phyloP scores from a whole-genome alignment of 306 rosid species.

The Cucumis melo region DNA sequence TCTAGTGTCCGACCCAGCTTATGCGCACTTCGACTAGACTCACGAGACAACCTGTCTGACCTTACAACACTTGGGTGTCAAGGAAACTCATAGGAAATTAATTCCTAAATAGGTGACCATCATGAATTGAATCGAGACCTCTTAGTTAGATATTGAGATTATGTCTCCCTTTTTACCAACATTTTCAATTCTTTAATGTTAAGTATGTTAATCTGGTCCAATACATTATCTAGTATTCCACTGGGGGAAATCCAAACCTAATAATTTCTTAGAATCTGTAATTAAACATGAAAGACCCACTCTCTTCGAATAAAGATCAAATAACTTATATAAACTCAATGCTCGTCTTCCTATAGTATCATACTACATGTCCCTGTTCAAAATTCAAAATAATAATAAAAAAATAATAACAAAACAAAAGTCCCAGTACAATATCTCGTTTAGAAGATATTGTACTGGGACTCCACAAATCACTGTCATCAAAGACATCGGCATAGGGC shows the following conservation, averaged over 20 bases:
- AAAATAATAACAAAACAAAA: neutral
- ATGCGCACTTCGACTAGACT: no score
- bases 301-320: neutral
- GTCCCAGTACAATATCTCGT: neutral
- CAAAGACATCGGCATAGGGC: neutral
- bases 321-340: neutral
- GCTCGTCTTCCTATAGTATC: neutral
- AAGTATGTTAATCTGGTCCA: neutral
- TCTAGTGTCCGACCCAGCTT: no score
- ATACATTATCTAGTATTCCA: neutral
- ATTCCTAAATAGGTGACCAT: no score
- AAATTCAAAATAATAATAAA: neutral
- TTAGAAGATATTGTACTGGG: neutral
- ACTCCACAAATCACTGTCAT: neutral
- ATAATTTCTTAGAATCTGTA: neutral
- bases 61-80: no score
- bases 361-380: neutral
- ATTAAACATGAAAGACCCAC: neutral
- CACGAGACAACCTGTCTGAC: no score
- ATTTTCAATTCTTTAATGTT: neutral
- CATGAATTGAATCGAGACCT: no score
- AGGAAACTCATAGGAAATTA: no score
- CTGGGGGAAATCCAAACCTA: neutral
- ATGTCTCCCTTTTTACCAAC: no score
- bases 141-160: no score